Evolutionary conservation across 1,284 basidiomycete genomes (phyloP).

Genomic region (Neolentinus lepideus): DNA sequence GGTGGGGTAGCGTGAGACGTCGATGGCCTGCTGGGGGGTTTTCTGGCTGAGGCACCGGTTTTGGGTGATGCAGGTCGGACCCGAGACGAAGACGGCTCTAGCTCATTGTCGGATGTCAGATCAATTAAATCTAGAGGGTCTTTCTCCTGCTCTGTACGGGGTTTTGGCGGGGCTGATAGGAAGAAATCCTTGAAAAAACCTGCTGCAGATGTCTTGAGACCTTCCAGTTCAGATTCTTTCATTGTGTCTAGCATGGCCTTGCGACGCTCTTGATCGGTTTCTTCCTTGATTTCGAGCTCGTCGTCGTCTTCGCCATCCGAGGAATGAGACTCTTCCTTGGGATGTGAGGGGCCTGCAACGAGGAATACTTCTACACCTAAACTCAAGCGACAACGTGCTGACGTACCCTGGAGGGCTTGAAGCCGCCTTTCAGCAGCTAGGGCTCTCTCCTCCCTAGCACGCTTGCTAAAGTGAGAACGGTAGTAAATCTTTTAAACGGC

Average conservation of each 20-base stretch:
- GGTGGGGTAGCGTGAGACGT: neutral
- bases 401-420: conserved; percentile 31
- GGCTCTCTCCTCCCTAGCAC: conserved; percentile 68
- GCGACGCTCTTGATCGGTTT: conserved; percentile 53
- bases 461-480: conserved; percentile 50
- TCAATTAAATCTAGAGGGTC: conserved; percentile 10
- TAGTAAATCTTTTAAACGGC: neutral
- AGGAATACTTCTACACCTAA: conserved; percentile 3
- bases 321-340: conserved; percentile 13
- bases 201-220: conserved; percentile 30
- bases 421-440: conserved; percentile 62
- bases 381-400: neutral
- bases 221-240: conserved; percentile 27
- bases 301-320: conserved; percentile 14
- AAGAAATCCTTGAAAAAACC: conserved; percentile 43
- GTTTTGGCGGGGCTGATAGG: conserved; percentile 18
- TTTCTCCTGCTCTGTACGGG: neutral
- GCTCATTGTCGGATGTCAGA: conserved; percentile 15
- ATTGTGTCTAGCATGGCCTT: conserved; percentile 37
- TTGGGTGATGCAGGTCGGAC: neutral
- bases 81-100: conserved; percentile 21
- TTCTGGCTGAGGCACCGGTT: neutral
- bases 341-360: conserved; percentile 13
- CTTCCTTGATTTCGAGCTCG: conserved; percentile 25
- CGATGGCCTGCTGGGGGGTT: neutral